Conservation (phyloP, 805 yeast species). For the Wickerhamiella cacticola region DNA sequence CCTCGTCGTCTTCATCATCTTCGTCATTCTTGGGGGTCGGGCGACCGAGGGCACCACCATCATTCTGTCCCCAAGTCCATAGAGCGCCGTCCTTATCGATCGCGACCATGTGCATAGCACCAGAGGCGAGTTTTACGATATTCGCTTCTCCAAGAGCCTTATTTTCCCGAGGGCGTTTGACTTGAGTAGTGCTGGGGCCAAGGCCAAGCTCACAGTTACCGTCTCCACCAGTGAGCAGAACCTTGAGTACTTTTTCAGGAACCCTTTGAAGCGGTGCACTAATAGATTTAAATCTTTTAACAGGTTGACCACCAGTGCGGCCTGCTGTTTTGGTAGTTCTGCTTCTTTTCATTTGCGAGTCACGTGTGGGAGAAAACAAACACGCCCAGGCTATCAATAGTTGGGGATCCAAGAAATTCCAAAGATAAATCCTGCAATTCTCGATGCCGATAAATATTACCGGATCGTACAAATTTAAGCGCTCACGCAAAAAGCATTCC, state of each 20-base stretch:
- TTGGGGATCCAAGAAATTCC: neutral
- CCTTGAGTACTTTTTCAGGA: constrained; percentile 37
- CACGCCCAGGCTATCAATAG: neutral
- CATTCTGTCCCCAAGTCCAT: constrained; percentile 99
- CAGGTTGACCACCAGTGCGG: constrained; percentile 1
- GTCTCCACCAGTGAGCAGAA: constrained; percentile 93
- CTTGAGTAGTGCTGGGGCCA: constrained; percentile 93
- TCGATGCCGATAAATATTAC: constrained; percentile 16
- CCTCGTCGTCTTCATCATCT: constrained; percentile 46
- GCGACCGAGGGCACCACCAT: constrained; percentile 83
- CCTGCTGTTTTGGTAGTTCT: constrained; percentile 9
- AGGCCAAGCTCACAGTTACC: constrained; percentile 95
- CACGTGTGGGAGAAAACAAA: neutral
- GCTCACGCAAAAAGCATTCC: constrained; percentile 8
- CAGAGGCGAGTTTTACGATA: constrained; percentile 79
- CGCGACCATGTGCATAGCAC: constrained; percentile 91
- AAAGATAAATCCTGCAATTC: neutral
- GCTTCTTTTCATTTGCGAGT: constrained; percentile 4
- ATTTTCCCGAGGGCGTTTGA: constrained; percentile 88
- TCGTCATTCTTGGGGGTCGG: constrained; percentile 60
- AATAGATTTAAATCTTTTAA: neutral
- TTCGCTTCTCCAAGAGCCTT: constrained; percentile 56
- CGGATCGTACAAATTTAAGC: constrained; percentile 13
- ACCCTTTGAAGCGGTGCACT: neutral
- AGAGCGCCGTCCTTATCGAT: constrained; percentile 60